Evolutionary conservation across 2,329 filamentous ascomycete species (phyloP).

Genomic region (Nemania sp.): DNA sequence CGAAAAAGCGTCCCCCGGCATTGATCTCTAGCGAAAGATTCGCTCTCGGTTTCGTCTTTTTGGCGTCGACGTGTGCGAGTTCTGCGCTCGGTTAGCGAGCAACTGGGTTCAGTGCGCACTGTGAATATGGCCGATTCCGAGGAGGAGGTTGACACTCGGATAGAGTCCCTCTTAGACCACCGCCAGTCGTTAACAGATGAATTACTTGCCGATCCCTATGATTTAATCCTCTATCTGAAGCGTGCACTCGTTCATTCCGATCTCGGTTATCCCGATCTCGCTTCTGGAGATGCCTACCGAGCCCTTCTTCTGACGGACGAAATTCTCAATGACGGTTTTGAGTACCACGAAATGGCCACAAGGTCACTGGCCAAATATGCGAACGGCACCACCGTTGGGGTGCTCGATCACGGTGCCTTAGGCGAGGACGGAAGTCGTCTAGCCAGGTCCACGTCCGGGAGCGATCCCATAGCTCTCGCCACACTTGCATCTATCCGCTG

Average conservation of each 20-base stretch:
- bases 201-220: constrained; percentile 59
- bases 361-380: constrained; percentile 54
- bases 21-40: neutral
- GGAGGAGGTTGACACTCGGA: constrained; percentile 46
- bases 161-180: constrained; percentile 54
- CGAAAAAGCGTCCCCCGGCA: neutral
- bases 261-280: constrained; percentile 87
- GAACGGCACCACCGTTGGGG: constrained; percentile 46
- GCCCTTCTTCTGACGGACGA: constrained; percentile 88
- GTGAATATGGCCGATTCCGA: constrained; percentile 30
- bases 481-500: constrained; percentile 58
- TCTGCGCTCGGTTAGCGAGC: too few relatives aligned
- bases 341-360: constrained; percentile 74
- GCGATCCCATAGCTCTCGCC: constrained; percentile 49
- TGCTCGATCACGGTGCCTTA: constrained; percentile 53
- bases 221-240: constrained; percentile 67
- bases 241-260: constrained; percentile 73
- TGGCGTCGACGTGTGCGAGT: neutral
- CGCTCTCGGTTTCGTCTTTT: neutral
- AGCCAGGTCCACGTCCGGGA: constrained; percentile 41
- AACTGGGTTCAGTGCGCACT: neutral
- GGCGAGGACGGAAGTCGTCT: constrained; percentile 41
- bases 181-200: constrained; percentile 62
- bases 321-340: constrained; percentile 74
- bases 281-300: constrained; percentile 86